A percentile compares a stretch with the other conserved stretches of the same genome.
Conservation (phyloP, 768 basidiomycete species). For the Melanogaster broomeanus region DNA sequence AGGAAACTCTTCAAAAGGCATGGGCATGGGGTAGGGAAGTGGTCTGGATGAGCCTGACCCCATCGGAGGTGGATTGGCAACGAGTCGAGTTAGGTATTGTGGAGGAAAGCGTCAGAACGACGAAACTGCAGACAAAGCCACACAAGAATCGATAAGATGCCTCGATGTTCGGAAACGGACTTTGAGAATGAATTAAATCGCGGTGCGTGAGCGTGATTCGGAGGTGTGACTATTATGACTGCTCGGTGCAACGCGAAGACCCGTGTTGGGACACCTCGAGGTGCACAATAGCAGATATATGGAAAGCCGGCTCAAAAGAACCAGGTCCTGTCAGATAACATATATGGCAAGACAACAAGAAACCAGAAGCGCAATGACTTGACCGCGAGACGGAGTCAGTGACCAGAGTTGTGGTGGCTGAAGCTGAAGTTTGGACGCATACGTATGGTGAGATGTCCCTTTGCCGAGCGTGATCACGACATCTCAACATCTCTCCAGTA, state of each 20-base stretch:
- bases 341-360: too few species aligned
- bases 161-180: constrained; percentile 1
- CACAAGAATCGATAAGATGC: constrained; percentile 9
- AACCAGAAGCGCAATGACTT: too few species aligned
- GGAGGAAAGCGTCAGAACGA: neutral
- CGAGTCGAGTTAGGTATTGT: neutral
- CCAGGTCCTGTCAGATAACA: too few species aligned
- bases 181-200: constrained; percentile 2
- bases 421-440: neutral
- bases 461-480: neutral
- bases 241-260: neutral
- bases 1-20: neutral
- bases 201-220: neutral
- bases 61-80: constrained; percentile 15
- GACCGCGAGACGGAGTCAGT: too few species aligned
- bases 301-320: too few species aligned
- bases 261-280: neutral
- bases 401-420: too few species aligned
- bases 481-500: neutral
- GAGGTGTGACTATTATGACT: too few species aligned
- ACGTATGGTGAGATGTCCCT: neutral
- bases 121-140: neutral
- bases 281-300: too few species aligned
- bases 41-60: constrained; percentile 25
- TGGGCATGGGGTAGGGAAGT: constrained; percentile 19